A percentile compares a stretch with the other conserved stretches of the same genome.
Conservation (phyloP, 1,284 basidiomycete species). For the Mycena citricolor region DNA sequence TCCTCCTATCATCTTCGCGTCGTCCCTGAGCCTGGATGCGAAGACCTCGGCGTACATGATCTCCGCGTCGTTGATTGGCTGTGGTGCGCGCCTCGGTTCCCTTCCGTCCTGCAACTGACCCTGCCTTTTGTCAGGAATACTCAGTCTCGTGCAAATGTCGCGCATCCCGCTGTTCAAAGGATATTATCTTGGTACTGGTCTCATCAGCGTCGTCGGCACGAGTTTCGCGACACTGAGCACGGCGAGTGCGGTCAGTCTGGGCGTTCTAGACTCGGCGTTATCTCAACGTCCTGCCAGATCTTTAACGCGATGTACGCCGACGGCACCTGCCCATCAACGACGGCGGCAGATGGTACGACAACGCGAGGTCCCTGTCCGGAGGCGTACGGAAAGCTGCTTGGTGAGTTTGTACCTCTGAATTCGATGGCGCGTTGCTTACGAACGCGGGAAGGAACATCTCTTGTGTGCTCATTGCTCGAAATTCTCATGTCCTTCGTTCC, state of each 20-base stretch:
- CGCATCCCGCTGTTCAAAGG: slow-evolving; percentile 57
- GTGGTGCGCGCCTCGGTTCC: slow-evolving; percentile 46
- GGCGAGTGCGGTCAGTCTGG: slow-evolving; percentile 56
- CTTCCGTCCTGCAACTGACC: not conserved
- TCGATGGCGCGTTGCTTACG: slow-evolving; percentile 3
- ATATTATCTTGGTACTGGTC: slow-evolving; percentile 74
- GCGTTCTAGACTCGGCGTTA: not conserved
- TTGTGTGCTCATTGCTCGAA: slow-evolving; percentile 80
- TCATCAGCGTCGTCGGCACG: slow-evolving; percentile 84
- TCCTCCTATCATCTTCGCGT: slow-evolving; percentile 81
- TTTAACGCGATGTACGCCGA: slow-evolving; percentile 75
- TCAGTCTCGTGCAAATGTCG: slow-evolving; percentile 77
- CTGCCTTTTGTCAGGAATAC: slow-evolving; percentile 48
- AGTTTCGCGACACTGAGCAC: slow-evolving; percentile 82
- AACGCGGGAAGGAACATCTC: slow-evolving; percentile 57
- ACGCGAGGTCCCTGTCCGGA: slow-evolving; percentile 72
- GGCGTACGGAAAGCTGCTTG: slow-evolving; percentile 76
- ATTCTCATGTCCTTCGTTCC: slow-evolving; percentile 78
- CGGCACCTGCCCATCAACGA: slow-evolving; percentile 72
- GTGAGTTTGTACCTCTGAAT: slow-evolving; percentile 36
- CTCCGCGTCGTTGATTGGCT: slow-evolving; percentile 76
- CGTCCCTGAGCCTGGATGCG: slow-evolving; percentile 54
- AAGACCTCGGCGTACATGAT: slow-evolving; percentile 75
- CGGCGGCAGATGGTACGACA: slow-evolving; percentile 57
- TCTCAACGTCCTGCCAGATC: slow-evolving; percentile 36